These are phyloP conservation scores for Cytospora piceae DNA, from an alignment of 2,329 filamentous ascomycete genomes.

Conservation along the genomic window DNA sequence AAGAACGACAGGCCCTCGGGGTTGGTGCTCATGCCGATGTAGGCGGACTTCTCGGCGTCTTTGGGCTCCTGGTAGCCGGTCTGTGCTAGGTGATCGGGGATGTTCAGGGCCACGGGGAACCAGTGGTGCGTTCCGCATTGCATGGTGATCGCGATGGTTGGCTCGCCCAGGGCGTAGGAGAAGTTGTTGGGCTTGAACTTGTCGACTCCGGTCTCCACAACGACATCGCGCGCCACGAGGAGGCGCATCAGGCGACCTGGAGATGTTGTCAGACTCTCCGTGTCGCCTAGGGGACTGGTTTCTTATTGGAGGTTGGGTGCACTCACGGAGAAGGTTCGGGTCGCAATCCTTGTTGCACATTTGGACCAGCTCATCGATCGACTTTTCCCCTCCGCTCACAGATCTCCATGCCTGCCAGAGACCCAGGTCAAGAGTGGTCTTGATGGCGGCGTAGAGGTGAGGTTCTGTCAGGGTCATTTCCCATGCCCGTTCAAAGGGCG, in stretches of 20 bases:
- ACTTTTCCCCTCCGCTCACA: constrained; percentile 37
- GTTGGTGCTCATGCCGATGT: constrained; percentile 34
- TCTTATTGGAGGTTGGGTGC: too few relatives aligned
- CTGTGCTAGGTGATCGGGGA: constrained; percentile 41
- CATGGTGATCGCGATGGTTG: constrained; percentile 34
- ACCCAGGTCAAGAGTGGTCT: constrained; percentile 39
- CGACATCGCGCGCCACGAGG: constrained; percentile 38
- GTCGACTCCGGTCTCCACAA: constrained; percentile 38
- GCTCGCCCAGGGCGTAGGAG: constrained; percentile 39
- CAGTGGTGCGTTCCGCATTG: not conserved
- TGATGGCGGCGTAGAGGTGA: constrained; percentile 38
- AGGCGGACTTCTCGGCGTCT: constrained; percentile 28
- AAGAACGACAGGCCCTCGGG: constrained; percentile 40
- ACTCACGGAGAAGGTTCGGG: constrained; percentile 37
- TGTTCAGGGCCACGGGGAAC: not conserved
- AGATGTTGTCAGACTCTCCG: not conserved
- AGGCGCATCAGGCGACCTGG: constrained; percentile 38
- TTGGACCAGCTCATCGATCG: constrained; percentile 37
- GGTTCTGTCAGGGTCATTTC: constrained; percentile 40
- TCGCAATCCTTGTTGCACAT: constrained; percentile 35
- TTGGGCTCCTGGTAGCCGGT: constrained; percentile 40
- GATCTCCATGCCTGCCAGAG: constrained; percentile 40
- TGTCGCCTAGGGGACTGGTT: not conserved
- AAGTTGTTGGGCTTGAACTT: constrained; percentile 39
- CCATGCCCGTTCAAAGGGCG: constrained; percentile 40